phyloP scores from a whole-genome alignment of 352 stramenopile species.

The Globisporangium sylvaticum region DNA sequence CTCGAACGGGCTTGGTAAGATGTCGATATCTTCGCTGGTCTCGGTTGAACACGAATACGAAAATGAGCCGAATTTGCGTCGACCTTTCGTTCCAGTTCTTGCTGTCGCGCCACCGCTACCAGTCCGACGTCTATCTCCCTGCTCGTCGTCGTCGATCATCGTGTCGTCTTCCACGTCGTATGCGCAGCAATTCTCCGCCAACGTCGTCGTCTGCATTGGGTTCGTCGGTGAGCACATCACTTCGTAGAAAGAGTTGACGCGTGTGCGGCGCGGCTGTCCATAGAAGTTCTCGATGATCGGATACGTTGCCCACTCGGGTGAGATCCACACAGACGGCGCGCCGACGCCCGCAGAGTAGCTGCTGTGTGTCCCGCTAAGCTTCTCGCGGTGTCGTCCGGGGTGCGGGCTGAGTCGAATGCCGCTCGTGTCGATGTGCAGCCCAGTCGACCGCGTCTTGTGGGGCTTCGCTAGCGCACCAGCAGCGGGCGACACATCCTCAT shows the following conservation, averaged over 20 bases:
- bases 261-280: conserved; percentile 34
- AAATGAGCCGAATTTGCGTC: conserved; percentile 46
- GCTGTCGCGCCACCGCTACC: background rate
- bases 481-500: background rate
- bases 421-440: conserved; percentile 12
- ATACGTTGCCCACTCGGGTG: conserved; percentile 64
- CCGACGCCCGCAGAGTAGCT: conserved; percentile 6
- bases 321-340: conserved; percentile 66
- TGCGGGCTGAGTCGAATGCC: conserved; percentile 4
- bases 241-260: conserved; percentile 76
- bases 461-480: background rate
- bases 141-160: conserved; percentile 13
- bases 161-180: conserved; percentile 29
- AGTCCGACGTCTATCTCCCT: background rate
- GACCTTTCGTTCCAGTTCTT: conserved; percentile 14
- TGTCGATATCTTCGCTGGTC: conserved; percentile 50
- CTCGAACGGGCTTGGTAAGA: conserved; percentile 9
- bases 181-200: conserved; percentile 52
- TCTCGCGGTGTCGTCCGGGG: background rate
- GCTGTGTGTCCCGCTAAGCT: conserved; percentile 5
- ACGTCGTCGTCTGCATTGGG: conserved; percentile 46
- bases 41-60: conserved; percentile 71
- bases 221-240: conserved; percentile 79
- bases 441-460: background rate
- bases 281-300: conserved; percentile 84